These are phyloP conservation scores for Platanthera guangdongensis DNA, from an alignment of 106 monocot genomes.

Conservation along the genomic window DNA sequence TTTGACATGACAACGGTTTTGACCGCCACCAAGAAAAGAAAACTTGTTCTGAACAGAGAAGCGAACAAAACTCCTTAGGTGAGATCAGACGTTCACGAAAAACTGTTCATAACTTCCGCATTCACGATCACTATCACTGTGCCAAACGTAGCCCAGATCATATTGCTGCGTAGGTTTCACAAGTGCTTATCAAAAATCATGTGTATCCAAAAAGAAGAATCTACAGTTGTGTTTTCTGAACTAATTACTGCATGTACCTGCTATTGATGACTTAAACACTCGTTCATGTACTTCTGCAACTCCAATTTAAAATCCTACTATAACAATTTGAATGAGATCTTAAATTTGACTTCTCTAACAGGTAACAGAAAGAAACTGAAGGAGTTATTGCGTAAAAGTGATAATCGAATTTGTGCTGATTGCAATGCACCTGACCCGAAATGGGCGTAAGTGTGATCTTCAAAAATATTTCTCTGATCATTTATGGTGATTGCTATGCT, in stretches of 20 bases:
- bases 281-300: not conserved
- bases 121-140: too few species aligned
- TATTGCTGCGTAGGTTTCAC: not conserved
- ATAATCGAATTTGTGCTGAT: conserved; percentile 61
- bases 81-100: too few species aligned
- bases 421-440: conserved; percentile 61
- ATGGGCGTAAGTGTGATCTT: conserved; percentile 56
- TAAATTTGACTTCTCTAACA: conserved; percentile 11
- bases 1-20: too few species aligned
- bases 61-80: too few species aligned
- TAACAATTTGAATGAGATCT: not conserved
- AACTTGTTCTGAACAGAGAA: too few species aligned
- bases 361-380: conserved; percentile 39
- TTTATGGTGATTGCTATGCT: not conserved
- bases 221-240: not conserved
- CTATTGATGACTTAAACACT: not conserved
- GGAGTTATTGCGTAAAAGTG: conserved; percentile 52
- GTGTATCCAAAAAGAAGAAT: conserved; percentile 1
- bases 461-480: not conserved
- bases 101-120: too few species aligned
- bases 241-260: not conserved
- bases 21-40: too few species aligned
- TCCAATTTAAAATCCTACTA: not conserved
- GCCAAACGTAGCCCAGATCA: not conserved
- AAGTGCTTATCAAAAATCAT: not conserved